Evolutionary conservation across 106 monocot species (phyloP), one percentile per base, ranked within the genome.

Genomic region (Dioscorea dumetorum): DNA sequence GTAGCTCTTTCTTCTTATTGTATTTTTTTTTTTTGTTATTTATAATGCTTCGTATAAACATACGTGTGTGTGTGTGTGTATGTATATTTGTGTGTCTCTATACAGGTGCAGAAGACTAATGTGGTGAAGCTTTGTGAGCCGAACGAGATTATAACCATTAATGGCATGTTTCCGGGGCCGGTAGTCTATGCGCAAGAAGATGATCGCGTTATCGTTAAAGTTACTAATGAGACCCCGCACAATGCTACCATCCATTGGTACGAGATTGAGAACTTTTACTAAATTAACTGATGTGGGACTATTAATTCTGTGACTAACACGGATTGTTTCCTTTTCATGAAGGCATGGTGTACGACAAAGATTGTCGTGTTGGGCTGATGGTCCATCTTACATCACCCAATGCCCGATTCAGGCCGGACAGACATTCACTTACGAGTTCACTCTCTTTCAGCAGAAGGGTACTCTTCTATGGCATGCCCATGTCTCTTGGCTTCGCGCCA

Each of bases 191-290:
- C 80, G 0, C 69, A 80, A 33, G 80, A 84, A 33, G 80, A 73
- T 17, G 80, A 84, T 18, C 76, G 84, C 3, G 65, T 84, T 57
- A 84, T 84, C 54, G 34, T 84, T 67, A 73, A 57, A 51, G 84
- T 84, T 73, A 80, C 77, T 23, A 84, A 84, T 24, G 66, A 80
- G 70, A 67, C 80, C 3, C 80, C 72, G 5, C 33, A 73, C 58
- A 84, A 84, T 56, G 69, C 70, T 62, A 80, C 77, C 33, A 80
- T 84, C 65, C 80, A 84, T 22, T 84, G 84, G 84, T 84, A 80
- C 5, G 9, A 41, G 2, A 41, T 41, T 41, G 10, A 41, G 41
- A 10, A 8, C 5, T 0, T 41, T 41, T 41, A 41, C 41, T 41
- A 8, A 41, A 41, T 41, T 41, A 41, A 41, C 10, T 5, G 6